Evolutionary conservation across 805 yeast genomes (phyloP), one percentile per base, ranked within the genome.

Genomic region (Clavispora asparagi): DNA sequence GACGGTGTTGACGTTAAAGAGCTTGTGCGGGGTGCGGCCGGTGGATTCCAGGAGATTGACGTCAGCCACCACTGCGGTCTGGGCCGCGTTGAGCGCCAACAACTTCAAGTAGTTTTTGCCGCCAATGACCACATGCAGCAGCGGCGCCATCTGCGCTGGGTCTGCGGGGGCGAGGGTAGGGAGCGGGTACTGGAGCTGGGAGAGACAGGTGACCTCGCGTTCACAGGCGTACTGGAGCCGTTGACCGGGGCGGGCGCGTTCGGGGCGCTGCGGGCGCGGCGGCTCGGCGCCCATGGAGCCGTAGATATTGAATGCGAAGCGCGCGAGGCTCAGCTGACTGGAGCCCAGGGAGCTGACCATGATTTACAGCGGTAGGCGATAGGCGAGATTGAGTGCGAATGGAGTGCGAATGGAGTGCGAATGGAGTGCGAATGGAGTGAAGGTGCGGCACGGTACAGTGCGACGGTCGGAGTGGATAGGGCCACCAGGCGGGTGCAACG

Each of bases 221-320:
- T 63, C 61, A 40, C 58, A 54, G 25, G 50, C 42, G 46, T 57
- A 49, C 48, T 56, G 47, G 46, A 57, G 45, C 42, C 51, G 42
- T 26, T 49, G 42, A n/a, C 40, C 14, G 35, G 39, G 26, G 41
- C 14, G 45, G 39, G 25, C 10, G 32, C 23, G 37, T 40, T 27
- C 41, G 29, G 13, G 37, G n/a, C 37, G 37, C 13, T 25, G 37
- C 37, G 37, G 37, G 25, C 37, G 37, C 48, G 25, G 54, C 48
- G 46, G 54, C 45, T 46, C 58, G 52, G 37, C 55, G 49, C 42
- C 59, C 60, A 62, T 54, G 16, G 66, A 56, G 29, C 84, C 84
- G 59, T 81, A 81, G 32, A 80, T 77, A 53, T 79, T 77, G 65
- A 77, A 80, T 0, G 85, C 84, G 60, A 81, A 73, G 40, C 81